These are phyloP conservation scores for Ceratocystis eucalypticola DNA, from an alignment of 2,329 filamentous ascomycete species.

Conservation along the genomic window DNA sequence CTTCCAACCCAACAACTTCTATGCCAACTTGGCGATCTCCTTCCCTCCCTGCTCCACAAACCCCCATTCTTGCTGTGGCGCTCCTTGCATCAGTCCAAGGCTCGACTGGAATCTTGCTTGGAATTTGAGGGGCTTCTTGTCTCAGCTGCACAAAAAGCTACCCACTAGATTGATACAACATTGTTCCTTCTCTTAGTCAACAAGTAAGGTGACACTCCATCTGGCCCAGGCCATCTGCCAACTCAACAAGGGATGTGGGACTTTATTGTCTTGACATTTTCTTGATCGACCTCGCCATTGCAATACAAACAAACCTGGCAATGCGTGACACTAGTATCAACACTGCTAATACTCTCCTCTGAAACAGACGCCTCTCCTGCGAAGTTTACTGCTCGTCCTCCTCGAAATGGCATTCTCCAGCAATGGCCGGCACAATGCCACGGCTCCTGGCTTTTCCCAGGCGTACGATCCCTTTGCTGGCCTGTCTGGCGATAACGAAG, in stretches of 20 bases:
- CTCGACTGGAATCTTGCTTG: neutral
- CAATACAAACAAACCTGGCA: neutral
- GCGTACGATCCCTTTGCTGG: slow-evolving; percentile 76
- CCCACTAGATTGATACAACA: neutral
- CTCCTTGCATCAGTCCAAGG: neutral
- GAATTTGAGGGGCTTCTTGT: neutral
- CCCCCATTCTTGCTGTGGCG: neutral
- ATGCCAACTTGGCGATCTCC: neutral
- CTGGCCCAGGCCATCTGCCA: neutral
- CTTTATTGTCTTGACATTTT: neutral
- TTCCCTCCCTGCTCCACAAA: neutral
- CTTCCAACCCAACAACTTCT: neutral
- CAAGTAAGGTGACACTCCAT: neutral
- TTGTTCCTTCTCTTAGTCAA: neutral
- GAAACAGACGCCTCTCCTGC: neutral
- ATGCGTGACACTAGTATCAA: neutral
- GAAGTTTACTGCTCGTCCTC: neutral
- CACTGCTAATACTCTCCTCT: neutral
- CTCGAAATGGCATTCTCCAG: slow-evolving; percentile 83
- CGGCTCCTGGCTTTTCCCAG: slow-evolving; percentile 70
- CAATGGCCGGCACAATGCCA: slow-evolving; percentile 51
- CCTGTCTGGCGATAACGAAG: slow-evolving; percentile 49
- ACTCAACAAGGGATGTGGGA: neutral
- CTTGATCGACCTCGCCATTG: neutral
- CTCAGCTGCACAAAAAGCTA: neutral